Evolutionary conservation across 1,139 yeast species (phyloP).

Genomic region (Candida labiduridarum): DNA sequence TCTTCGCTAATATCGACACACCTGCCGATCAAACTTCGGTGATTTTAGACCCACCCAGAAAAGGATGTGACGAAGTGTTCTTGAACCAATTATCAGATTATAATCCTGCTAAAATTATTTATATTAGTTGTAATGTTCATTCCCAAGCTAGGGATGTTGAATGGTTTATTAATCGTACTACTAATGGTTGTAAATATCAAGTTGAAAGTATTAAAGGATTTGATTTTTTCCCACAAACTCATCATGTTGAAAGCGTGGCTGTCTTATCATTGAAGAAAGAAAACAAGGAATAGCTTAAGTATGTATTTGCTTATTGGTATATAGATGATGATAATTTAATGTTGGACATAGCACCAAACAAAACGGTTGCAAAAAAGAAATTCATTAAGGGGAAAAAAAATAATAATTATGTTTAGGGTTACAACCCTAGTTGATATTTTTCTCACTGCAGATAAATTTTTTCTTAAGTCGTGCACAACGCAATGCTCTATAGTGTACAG

Average conservation of each 20-base stretch:
- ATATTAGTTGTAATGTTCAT: conserved; percentile 95
- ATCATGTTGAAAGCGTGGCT: conserved; percentile 95
- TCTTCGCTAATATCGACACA: conserved; percentile 73
- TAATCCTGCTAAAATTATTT: conserved; percentile 83
- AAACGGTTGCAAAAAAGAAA: conserved; percentile 2
- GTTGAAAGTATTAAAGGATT: conserved; percentile 89
- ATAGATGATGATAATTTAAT: too few relatives aligned
- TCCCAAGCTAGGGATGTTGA: conserved; percentile 95
- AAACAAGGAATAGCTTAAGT: too few relatives aligned
- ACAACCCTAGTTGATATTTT: conserved; percentile 1
- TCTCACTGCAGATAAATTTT: conserved; percentile 2
- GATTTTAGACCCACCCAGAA: conserved; percentile 94
- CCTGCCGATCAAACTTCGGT: conserved; percentile 81
- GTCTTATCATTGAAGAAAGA: conserved; percentile 49
- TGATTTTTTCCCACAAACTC: conserved; percentile 97
- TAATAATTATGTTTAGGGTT: background rate
- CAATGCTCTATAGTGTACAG: background rate
- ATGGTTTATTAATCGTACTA: conserved; percentile 71
- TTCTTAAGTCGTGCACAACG: background rate
- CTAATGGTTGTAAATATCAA: conserved; percentile 60
- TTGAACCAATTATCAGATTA: conserved; percentile 81
- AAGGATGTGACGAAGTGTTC: conserved; percentile 91
- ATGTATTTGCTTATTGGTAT: too few relatives aligned
- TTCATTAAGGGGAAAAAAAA: background rate
- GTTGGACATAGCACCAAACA: too few relatives aligned